These are phyloP conservation scores for Lepidium aucheri DNA, from an alignment of 345 rosid species.

Conservation along the genomic window DNA sequence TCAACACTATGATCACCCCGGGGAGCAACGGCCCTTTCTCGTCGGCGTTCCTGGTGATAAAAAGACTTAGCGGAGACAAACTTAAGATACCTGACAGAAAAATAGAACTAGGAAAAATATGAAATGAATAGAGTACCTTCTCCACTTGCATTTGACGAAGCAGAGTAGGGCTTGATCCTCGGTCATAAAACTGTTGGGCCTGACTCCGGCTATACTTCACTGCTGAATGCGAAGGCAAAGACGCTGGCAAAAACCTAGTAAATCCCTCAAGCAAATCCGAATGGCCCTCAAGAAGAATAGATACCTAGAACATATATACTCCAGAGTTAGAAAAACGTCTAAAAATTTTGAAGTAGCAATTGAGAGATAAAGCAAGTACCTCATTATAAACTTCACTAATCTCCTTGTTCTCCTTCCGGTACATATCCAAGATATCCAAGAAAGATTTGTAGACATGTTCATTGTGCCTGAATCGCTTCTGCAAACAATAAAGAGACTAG, in stretches of 20 bases:
- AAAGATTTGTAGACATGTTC: slow-evolving; percentile 88
- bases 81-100: slow-evolving; percentile 4
- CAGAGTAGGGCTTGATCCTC: slow-evolving; percentile 35
- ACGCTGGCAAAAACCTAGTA: slow-evolving; percentile 72
- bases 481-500: slow-evolving; percentile 22
- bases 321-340: background rate
- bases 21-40: slow-evolving; percentile 50
- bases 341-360: background rate
- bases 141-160: slow-evolving; percentile 52
- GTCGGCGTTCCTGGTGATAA: slow-evolving; percentile 55
- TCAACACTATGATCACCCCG: slow-evolving; percentile 64
- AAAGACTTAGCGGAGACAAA: background rate
- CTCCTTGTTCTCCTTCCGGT: slow-evolving; percentile 82
- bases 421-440: slow-evolving; percentile 80
- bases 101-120: background rate
- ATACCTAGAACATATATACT: slow-evolving; percentile 41
- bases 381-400: slow-evolving; percentile 83
- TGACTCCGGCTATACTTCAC: slow-evolving; percentile 42
- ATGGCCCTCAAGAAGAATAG: slow-evolving; percentile 71
- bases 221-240: slow-evolving; percentile 46
- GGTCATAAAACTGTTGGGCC: slow-evolving; percentile 46
- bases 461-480: slow-evolving; percentile 82
- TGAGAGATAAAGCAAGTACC: slow-evolving; percentile 35
- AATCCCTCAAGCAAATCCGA: slow-evolving; percentile 88
- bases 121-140: slow-evolving; percentile 40